phyloP scores from a whole-genome alignment of 352 stramenopile species.

The Globisporangium spinosum region DNA sequence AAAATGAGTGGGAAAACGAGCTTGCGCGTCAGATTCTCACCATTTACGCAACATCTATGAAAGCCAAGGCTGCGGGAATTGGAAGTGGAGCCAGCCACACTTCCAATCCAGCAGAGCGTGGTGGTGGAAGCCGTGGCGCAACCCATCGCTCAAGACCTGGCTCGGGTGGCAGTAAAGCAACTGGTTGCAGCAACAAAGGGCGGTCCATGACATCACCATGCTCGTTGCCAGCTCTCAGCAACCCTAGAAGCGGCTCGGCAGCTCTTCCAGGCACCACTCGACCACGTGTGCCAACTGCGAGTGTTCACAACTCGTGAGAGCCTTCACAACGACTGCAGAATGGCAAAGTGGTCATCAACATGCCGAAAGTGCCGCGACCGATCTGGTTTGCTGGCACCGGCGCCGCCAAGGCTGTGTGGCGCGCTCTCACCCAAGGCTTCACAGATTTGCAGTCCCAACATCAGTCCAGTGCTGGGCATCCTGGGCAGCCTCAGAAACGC shows the following conservation, averaged over 20 bases:
- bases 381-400: slow-evolving; percentile 87
- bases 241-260: neutral
- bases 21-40: slow-evolving; percentile 87
- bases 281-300: slow-evolving; percentile 7
- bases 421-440: slow-evolving; percentile 55
- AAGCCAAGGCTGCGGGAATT: slow-evolving; percentile 38
- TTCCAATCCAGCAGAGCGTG: neutral
- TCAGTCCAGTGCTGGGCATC: neutral
- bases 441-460: slow-evolving; percentile 21
- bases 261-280: neutral
- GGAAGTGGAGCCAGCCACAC: neutral
- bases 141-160: neutral
- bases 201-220: slow-evolving; percentile 16
- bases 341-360: slow-evolving; percentile 72
- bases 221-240: slow-evolving; percentile 21
- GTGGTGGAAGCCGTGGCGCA: neutral
- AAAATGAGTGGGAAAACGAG: slow-evolving; percentile 89
- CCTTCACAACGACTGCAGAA: slow-evolving; percentile 51
- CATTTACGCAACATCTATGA: slow-evolving; percentile 79
- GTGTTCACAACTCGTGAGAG: slow-evolving; percentile 66
- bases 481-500: neutral
- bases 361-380: slow-evolving; percentile 70
- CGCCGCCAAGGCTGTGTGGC: slow-evolving; percentile 81
- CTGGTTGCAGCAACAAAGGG: neutral
- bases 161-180: neutral